Conservation (phyloP, 768 basidiomycete genomes). For the Leccinellum rugosiceps region DNA sequence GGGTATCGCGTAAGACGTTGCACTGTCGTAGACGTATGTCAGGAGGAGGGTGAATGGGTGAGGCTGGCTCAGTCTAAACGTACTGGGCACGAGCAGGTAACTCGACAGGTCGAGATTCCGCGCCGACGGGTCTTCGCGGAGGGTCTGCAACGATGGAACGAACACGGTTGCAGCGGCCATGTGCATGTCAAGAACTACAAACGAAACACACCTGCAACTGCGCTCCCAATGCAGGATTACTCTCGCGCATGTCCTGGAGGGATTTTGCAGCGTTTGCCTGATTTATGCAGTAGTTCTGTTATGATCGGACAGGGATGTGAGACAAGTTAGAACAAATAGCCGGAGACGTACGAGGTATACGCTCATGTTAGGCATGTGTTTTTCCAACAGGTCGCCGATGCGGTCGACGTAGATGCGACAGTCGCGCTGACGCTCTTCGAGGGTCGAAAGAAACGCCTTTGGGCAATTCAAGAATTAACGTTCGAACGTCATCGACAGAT, state of each 20-base stretch:
- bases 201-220: slow-evolving; percentile 63
- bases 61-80: slow-evolving; percentile 24
- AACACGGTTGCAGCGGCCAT: not conserved
- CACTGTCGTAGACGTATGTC: slow-evolving; percentile 47
- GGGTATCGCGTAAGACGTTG: slow-evolving; percentile 96
- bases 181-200: not conserved
- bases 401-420: slow-evolving; percentile 88
- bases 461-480: not conserved
- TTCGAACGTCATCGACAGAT: not conserved
- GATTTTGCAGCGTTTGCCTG: slow-evolving; percentile 76
- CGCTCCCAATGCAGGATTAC: slow-evolving; percentile 58
- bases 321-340: not conserved
- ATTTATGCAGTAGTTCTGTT: slow-evolving; percentile 46
- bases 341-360: slow-evolving; percentile 65
- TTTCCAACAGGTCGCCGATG: slow-evolving; percentile 81
- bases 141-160: slow-evolving; percentile 45
- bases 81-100: slow-evolving; percentile 89
- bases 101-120: slow-evolving; percentile 87
- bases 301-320: not conserved
- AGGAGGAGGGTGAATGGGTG: not conserved
- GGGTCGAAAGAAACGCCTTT: slow-evolving; percentile 77
- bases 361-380: slow-evolving; percentile 71
- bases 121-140: slow-evolving; percentile 71
- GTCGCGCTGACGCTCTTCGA: slow-evolving; percentile 89
- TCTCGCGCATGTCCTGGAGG: slow-evolving; percentile 67